phyloP scores from a whole-genome alignment of 441 rosid genomes.

The Biscutella laevigata region DNA sequence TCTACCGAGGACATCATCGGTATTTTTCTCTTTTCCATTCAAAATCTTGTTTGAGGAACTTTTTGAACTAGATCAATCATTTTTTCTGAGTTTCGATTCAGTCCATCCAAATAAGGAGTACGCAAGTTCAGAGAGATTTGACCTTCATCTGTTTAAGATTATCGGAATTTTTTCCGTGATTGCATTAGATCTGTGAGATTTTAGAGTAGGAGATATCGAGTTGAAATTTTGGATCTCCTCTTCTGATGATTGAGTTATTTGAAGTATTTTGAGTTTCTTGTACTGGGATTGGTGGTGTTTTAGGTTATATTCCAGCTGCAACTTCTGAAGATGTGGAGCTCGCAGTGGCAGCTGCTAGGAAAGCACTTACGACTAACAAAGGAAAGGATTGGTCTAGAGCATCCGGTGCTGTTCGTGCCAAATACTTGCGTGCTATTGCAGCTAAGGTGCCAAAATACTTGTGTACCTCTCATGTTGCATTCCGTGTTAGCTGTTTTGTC shows the following conservation, averaged over 20 bases:
- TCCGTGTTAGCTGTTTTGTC: neutral
- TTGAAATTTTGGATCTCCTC: conserved; percentile 4
- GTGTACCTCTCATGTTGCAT: neutral
- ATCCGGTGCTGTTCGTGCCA: conserved; percentile 76
- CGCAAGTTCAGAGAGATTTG: neutral
- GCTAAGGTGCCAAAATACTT: conserved; percentile 55
- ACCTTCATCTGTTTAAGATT: neutral
- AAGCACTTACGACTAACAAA: conserved; percentile 63
- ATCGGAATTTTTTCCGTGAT: neutral
- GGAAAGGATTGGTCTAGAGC: conserved; percentile 79
- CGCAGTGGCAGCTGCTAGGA: conserved; percentile 79
- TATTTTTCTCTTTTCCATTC: conserved; percentile 17
- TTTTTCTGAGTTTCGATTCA: neutral
- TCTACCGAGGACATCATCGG: conserved; percentile 76
- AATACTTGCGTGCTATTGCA: conserved; percentile 86
- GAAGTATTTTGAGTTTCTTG: neutral
- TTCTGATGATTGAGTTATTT: neutral
- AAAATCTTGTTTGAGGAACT: neutral
- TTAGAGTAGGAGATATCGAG: neutral
- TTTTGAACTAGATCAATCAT: neutral
- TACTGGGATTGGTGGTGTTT: conserved; percentile 15
- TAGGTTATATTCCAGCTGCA: conserved; percentile 93
- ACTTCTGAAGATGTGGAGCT: conserved; percentile 86
- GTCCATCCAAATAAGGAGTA: neutral
- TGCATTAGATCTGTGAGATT: conserved; percentile 10